Evolutionary conservation across 768 basidiomycete species (phyloP).

Genomic region (Podaxis sp.): DNA sequence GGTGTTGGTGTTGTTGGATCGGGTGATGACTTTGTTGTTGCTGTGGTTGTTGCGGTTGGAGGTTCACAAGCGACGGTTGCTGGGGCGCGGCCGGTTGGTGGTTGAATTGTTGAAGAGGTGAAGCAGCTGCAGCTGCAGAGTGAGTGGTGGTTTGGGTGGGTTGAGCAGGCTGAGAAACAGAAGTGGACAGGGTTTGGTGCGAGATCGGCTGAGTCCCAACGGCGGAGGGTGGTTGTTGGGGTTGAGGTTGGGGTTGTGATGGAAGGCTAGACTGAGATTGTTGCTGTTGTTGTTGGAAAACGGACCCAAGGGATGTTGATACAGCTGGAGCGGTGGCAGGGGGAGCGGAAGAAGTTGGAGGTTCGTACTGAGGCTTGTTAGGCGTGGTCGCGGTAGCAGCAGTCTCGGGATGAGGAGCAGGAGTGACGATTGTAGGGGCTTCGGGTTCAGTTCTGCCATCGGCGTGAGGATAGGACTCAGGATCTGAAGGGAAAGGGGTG

Average conservation of each 20-base stretch:
- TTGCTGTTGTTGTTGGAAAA: conserved; percentile 43
- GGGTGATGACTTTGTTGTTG: conserved; percentile 24
- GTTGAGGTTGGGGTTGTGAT: conserved; percentile 26
- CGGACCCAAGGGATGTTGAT: conserved; percentile 32
- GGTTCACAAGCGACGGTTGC: conserved; percentile 19
- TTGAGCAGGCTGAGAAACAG: conserved; percentile 36
- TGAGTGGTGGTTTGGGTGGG: conserved; percentile 23
- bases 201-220: conserved; percentile 21
- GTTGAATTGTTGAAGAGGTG: conserved; percentile 37
- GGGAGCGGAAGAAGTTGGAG: conserved; percentile 30
- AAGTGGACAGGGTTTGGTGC: conserved; percentile 30
- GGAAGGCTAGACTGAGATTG: conserved; percentile 26
- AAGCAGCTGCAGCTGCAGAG: conserved; percentile 26
- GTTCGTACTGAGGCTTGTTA: conserved; percentile 25
- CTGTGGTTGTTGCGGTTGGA: conserved; percentile 27
- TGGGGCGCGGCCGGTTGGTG: conserved; percentile 31
- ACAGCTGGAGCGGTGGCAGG: conserved; percentile 38
- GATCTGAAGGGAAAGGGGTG: neutral
- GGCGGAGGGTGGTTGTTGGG: conserved; percentile 15
- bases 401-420: conserved; percentile 29
- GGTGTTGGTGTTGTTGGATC: conserved; percentile 35
- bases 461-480: conserved; percentile 7
- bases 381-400: conserved; percentile 23
- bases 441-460: conserved; percentile 30
- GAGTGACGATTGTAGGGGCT: conserved; percentile 15